Base-by-base conservation (phyloP, 106 monocot species). In the Ottelia alismoides region DNA sequence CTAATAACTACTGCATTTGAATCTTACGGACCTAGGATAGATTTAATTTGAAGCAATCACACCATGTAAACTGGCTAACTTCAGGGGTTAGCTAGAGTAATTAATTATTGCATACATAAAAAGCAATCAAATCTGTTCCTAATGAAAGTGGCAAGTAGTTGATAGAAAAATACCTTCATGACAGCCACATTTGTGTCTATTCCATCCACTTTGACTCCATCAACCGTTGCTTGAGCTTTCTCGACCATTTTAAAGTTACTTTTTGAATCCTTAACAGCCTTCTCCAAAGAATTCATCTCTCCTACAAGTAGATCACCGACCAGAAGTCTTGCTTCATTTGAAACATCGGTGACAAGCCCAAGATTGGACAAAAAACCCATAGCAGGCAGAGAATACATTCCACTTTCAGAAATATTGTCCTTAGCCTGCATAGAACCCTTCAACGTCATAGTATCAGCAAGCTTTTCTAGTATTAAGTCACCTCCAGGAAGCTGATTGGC, bases 141-240 rank as follows among this genome's bases (percentile, higher is more conserved):
- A n/a, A n/a, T n/a, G n/a, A n/a, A n/a, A n/a, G n/a, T n/a, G n/a
- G n/a, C n/a, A n/a, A n/a, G n/a, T n/a, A n/a, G n/a, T n/a, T n/a
- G n/a, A n/a, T n/a, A n/a, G n/a, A n/a, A n/a, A n/a, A 26, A 29
- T 81, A 91, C 91, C 91, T 85, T 77, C 91, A 92, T 85, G 43
- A 92, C 78, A 26, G 85, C 85, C 58, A 92, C 58, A 71, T 92
- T 92, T 16, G 78, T 92, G 58, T 81, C 81, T 22, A 81, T 63
- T 10, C 91, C 91, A 43, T 92, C 91, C 45, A 81, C 80, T 65
- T 85, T 92, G 57, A 92, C 85, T 61, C 77, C 81, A 65, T 78
- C 71, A 63, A 92, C 61, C 26, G 84, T 70, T 26, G 80, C 80
- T 51, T 78, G 70, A 25, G 85, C 91, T 55, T 67, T 17, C 53